Evolutionary conservation across 345 rosid species (phyloP).

Genomic region (Aethionema arabicum): DNA sequence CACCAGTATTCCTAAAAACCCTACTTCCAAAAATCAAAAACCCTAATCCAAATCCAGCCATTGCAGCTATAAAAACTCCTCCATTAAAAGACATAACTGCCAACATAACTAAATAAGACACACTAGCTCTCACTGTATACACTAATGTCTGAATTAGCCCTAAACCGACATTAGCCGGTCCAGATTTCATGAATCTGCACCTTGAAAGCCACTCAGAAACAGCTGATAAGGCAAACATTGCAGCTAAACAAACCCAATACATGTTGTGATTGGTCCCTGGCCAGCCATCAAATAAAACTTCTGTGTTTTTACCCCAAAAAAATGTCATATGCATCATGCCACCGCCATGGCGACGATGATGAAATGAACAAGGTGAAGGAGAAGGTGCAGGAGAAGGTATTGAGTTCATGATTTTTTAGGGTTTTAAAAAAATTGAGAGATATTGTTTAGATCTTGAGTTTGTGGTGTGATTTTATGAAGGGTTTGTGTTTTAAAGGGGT

Average conservation of each 20-base stretch:
- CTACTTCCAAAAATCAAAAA: slow-evolving; percentile 57
- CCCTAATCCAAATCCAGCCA: slow-evolving; percentile 72
- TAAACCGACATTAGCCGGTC: slow-evolving; percentile 47
- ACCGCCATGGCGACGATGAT: slow-evolving; percentile 27
- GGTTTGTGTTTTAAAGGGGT: slow-evolving; percentile 21
- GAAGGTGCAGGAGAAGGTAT: slow-evolving; percentile 28
- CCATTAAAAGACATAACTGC: slow-evolving; percentile 81
- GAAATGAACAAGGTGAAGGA: slow-evolving; percentile 18
- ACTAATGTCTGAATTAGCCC: slow-evolving; percentile 51
- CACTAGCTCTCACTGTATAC: slow-evolving; percentile 49
- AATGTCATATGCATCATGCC: slow-evolving; percentile 49
- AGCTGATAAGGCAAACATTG: slow-evolving; percentile 51
- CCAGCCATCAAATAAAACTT: slow-evolving; percentile 73
- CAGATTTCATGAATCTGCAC: slow-evolving; percentile 43
- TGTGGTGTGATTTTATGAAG: slow-evolving; percentile 14
- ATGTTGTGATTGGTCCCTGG: slow-evolving; percentile 56
- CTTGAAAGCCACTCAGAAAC: slow-evolving; percentile 52
- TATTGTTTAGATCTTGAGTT: not conserved
- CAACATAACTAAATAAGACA: slow-evolving; percentile 69
- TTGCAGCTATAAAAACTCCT: slow-evolving; percentile 70
- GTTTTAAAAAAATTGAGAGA: not conserved
- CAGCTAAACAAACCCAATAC: slow-evolving; percentile 61
- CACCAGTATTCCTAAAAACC: slow-evolving; percentile 33
- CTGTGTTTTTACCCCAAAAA: slow-evolving; percentile 64
- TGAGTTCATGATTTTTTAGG: slow-evolving; percentile 31